Evolutionary conservation across 306 rosid genomes (phyloP).

Genomic region (Gastrolobium bilobum): DNA sequence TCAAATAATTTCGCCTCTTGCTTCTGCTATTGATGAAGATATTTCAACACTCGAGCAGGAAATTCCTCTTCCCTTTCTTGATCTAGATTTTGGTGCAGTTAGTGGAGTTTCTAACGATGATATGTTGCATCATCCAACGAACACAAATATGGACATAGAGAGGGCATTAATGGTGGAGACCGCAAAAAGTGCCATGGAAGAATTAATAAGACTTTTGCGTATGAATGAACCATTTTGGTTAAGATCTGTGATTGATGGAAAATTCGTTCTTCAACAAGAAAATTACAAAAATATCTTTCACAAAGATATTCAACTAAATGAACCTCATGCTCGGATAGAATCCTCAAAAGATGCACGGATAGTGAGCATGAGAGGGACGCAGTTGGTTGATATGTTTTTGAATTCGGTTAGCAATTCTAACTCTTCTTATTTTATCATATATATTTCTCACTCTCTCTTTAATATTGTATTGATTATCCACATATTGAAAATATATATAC

Average conservation of each 20-base stretch:
- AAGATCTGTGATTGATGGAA: constrained; percentile 42
- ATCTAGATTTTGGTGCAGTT: constrained; percentile 16
- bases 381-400: constrained; percentile 61
- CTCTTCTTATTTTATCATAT: neutral
- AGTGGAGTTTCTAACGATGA: neutral
- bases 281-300: constrained; percentile 55
- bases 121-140: constrained; percentile 15
- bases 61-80: neutral
- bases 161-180: constrained; percentile 53
- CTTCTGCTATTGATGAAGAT: constrained; percentile 20
- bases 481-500: neutral
- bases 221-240: constrained; percentile 73
- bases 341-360: constrained; percentile 62
- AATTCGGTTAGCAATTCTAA: constrained; percentile 51
- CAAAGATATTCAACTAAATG: constrained; percentile 40
- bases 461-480: neutral
- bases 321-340: constrained; percentile 49
- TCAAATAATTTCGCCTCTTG: neutral
- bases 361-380: constrained; percentile 50
- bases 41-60: neutral
- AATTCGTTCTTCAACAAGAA: constrained; percentile 56
- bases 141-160: constrained; percentile 49
- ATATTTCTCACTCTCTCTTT: neutral
- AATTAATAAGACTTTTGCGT: constrained; percentile 54
- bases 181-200: constrained; percentile 63